Percentiles rank a stretch among this genome's conserved stretches.
phyloP scores from a whole-genome alignment of 345 rosid genomes.

The Iberis pinnata region DNA sequence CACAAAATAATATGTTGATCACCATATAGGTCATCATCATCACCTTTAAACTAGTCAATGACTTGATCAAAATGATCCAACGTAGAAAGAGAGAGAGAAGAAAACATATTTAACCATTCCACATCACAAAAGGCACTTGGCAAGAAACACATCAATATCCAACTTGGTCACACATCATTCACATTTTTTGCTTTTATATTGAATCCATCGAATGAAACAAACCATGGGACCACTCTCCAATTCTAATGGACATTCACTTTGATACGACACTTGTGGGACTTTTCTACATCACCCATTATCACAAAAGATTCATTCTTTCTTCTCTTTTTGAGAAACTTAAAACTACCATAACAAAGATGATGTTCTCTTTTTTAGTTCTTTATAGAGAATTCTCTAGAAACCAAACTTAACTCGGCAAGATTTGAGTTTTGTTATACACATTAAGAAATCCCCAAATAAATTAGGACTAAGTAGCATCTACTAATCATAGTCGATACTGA shows the following conservation, averaged over 20 bases:
- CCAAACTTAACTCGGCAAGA: too few species aligned
- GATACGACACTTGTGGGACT: conserved; percentile 26
- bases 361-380: too few species aligned
- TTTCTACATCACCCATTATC: conserved; percentile 7
- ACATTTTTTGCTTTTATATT: conserved; percentile 23
- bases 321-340: conserved; percentile 9
- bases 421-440: not conserved
- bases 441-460: not conserved
- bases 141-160: conserved; percentile 23
- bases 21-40: conserved; percentile 20
- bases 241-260: conserved; percentile 22
- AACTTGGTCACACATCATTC: conserved; percentile 33
- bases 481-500: too few species aligned
- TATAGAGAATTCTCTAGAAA: not conserved
- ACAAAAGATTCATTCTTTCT: not conserved
- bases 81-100: not conserved
- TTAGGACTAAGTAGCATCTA: not conserved
- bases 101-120: not conserved
- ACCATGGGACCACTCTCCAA: conserved; percentile 23
- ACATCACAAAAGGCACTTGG: conserved; percentile 27
- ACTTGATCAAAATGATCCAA: conserved; percentile 14
- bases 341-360: not conserved
- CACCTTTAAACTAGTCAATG: conserved; percentile 27
- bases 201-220: conserved; percentile 31
- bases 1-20: not conserved